These are phyloP conservation scores for Rhodotorula babjevae DNA, from an alignment of 768 basidiomycete species.

Conservation along the genomic window DNA sequence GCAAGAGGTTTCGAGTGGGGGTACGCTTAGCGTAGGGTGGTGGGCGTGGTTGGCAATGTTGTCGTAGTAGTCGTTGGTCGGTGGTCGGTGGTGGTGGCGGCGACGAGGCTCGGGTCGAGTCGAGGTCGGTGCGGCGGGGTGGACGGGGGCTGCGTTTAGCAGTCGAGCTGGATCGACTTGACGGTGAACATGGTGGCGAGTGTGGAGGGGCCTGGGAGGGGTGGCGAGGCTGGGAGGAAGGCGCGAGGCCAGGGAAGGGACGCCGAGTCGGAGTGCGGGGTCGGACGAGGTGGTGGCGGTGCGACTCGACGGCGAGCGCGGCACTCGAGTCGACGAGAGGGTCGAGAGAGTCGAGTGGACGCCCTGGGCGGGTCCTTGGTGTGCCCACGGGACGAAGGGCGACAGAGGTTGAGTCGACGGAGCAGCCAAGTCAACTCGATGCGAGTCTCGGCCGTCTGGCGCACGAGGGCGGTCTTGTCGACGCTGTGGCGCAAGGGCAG, in stretches of 20 bases:
- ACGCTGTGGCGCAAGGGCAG: too few species aligned
- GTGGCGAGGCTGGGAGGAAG: not conserved
- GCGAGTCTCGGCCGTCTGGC: too few species aligned
- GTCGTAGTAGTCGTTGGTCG: not conserved
- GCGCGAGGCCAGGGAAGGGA: not conserved
- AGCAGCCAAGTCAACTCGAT: too few species aligned
- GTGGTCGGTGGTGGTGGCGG: not conserved
- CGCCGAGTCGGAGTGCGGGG: not conserved
- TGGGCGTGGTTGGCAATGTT: not conserved
- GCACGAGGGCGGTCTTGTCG: too few species aligned
- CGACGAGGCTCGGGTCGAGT: not conserved
- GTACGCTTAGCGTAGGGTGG: not conserved
- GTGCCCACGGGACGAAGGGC: too few species aligned
- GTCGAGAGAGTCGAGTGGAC: too few species aligned
- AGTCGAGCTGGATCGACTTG: not conserved
- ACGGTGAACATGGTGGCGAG: not conserved
- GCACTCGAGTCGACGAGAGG: too few species aligned
- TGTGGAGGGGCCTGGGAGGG: too few species aligned
- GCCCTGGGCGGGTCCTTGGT: too few species aligned
- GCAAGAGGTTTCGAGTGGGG: constrained; percentile 12
- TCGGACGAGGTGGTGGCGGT: too few species aligned
- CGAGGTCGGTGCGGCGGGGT: not conserved
- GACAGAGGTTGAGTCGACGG: too few species aligned
- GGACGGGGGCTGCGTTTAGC: not conserved
- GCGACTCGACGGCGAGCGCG: not conserved